Evolutionary conservation across 306 rosid genomes (phyloP), one percentile per base, ranked within the genome.

Genomic region (Mucuna pruriens): DNA sequence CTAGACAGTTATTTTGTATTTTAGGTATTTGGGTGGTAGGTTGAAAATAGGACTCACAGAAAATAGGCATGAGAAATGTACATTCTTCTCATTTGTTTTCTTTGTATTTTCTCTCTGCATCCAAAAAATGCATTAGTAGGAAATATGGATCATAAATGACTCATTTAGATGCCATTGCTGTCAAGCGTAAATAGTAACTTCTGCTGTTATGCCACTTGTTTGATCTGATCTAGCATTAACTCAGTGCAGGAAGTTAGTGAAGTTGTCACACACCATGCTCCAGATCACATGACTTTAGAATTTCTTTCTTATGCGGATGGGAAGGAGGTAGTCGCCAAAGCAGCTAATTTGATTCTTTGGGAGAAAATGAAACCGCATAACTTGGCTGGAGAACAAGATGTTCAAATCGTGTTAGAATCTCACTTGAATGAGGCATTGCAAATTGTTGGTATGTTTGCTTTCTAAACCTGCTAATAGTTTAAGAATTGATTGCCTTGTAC

Each of bases 251-350:
- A 85, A 51, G 88, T 78, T 75, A 75, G 70, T 77, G 87, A 83
- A 63, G 75, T 75, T 62, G 84, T 79, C 42, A 81, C 82, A 64
- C 58, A 52, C 60, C 55, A 23, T 52, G 85, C 46, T 77, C 74
- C 80, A 36, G 82, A 84, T 67, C 73, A 58, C 63, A 87, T 92
- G 93, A 74, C 83, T 71, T 54, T 95, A 67, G 94, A 92, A 84
- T 89, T 95, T 85, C 79, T 81, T 76, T 91, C 97, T 44, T 82
- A 79, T 54, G 82, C 78, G 76, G 97, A 95, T 66, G 97, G 94
- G 82, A 95, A 90, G 88, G 95, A 91, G 85, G 92, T 94, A 54
- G 75, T 95, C 42, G 80, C 88, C 46, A 90, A 88, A 84, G 97
- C 97, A 80, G 94, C 97, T 46, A 91, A 90, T 88, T 83, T 88